Evolutionary conservation across 2,329 filamentous ascomycete species (phyloP).

Genomic region (Fusarium caatingaense): DNA sequence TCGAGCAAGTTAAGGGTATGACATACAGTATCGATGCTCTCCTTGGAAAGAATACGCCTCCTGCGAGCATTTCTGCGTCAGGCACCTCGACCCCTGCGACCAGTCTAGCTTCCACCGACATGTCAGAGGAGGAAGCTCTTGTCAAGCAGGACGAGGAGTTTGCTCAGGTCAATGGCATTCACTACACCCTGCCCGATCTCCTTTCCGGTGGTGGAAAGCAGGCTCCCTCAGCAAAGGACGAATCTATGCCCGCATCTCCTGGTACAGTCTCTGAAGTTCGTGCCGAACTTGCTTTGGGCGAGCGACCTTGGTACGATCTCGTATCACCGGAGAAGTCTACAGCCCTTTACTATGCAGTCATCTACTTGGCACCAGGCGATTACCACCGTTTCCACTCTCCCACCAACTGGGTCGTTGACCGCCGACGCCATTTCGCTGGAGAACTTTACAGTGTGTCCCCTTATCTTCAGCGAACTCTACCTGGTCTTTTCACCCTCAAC

Average conservation of each 20-base stretch:
- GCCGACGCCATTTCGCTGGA: constrained; percentile 95
- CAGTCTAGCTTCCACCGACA: constrained; percentile 43
- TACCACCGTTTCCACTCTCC: constrained; percentile 99
- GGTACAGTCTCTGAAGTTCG: constrained; percentile 85
- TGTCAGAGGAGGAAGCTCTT: constrained; percentile 68
- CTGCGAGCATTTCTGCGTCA: constrained; percentile 64
- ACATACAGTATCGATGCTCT: constrained; percentile 96
- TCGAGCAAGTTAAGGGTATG: constrained; percentile 98
- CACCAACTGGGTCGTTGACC: constrained; percentile 93
- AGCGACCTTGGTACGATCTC: constrained; percentile 77
- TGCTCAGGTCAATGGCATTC: constrained; percentile 92
- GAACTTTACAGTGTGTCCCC: constrained; percentile 96
- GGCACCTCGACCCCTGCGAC: constrained; percentile 47
- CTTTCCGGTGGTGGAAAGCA: constrained; percentile 75
- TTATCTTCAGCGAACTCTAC: constrained; percentile 91
- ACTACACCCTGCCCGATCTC: constrained; percentile 89
- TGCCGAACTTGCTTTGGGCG: constrained; percentile 82
- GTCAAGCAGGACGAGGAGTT: constrained; percentile 91
- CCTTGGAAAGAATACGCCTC: constrained; percentile 74
- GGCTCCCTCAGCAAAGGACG: constrained; percentile 71
- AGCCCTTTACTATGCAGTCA: constrained; percentile 89
- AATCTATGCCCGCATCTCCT: constrained; percentile 72
- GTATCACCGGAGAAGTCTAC: constrained; percentile 71
- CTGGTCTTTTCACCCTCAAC: constrained; percentile 95
- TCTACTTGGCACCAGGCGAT: constrained; percentile 96